These are phyloP conservation scores for Phytophthora chlamydospora DNA, from an alignment of 352 stramenopile species.

Conservation along the genomic window DNA sequence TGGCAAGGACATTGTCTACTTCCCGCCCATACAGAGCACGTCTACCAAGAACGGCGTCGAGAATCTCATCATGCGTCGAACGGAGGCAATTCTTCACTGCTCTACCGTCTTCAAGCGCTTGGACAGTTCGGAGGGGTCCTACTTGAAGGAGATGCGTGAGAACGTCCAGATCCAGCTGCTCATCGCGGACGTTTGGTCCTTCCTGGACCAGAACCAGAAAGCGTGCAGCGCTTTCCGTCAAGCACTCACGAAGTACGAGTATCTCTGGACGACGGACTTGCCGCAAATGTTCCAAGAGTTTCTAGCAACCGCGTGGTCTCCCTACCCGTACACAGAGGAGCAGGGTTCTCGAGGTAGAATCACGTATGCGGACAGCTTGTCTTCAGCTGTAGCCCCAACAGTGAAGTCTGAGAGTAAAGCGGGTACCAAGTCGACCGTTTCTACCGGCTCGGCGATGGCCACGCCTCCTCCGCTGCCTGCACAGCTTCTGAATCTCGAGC, in stretches of 20 bases:
- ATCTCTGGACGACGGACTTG: constrained; percentile 92
- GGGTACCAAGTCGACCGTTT: constrained; percentile 16
- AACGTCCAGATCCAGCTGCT: constrained; percentile 78
- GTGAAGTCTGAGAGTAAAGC: constrained; percentile 19
- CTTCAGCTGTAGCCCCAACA: constrained; percentile 15
- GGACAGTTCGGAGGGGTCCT: constrained; percentile 87
- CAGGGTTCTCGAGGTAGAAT: constrained; percentile 23
- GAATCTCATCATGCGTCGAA: constrained; percentile 66
- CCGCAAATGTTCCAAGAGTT: constrained; percentile 90
- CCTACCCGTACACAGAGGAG: constrained; percentile 40
- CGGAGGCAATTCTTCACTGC: constrained; percentile 73
- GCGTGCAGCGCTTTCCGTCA: constrained; percentile 61
- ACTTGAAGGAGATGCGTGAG: constrained; percentile 91
- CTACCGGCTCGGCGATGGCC: constrained; percentile 27
- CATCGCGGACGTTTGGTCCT: constrained; percentile 81
- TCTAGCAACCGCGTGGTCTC: constrained; percentile 67
- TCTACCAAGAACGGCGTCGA: constrained; percentile 56
- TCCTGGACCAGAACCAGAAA: constrained; percentile 82
- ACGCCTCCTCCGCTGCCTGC: constrained; percentile 65
- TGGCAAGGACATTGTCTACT: constrained; percentile 84
- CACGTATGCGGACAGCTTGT: constrained; percentile 35
- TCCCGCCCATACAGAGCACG: constrained; percentile 64
- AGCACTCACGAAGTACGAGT: constrained; percentile 91
- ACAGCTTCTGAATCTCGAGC: constrained; percentile 75
- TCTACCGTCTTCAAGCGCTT: constrained; percentile 84